These are phyloP conservation scores for Botrytis galanthina DNA, from an alignment of 2,329 filamentous ascomycete genomes.

Conservation along the genomic window DNA sequence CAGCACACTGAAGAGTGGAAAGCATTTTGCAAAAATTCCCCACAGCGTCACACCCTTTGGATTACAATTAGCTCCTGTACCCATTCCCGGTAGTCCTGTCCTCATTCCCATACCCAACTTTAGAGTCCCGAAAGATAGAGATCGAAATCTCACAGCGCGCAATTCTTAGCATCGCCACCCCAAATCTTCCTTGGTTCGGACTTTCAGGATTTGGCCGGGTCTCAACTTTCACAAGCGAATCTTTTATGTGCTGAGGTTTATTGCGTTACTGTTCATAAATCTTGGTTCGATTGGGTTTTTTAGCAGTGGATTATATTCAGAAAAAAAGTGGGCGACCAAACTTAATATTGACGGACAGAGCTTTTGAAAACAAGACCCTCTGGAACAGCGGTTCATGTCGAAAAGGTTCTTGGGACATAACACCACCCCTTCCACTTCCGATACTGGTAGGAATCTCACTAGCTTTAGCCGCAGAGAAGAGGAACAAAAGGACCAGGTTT, in stretches of 20 bases:
- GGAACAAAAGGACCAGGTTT: conserved; percentile 34
- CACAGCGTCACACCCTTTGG: conserved; percentile 15
- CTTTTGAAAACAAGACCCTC: conserved; percentile 2
- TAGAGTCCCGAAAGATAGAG: conserved; percentile 14
- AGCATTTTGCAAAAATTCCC: conserved; percentile 1
- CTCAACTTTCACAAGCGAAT: conserved; percentile 11
- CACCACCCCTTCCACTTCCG: conserved; percentile 8
- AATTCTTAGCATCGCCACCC: conserved; percentile 16
- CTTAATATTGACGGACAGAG: neutral
- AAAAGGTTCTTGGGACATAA: conserved; percentile 30
- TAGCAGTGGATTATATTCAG: neutral
- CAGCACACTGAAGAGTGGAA: conserved; percentile 4
- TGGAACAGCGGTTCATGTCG: conserved; percentile 31
- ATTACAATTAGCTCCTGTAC: conserved; percentile 1
- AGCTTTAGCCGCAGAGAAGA: conserved; percentile 21
- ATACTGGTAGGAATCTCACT: conserved; percentile 15
- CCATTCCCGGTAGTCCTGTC: conserved; percentile 6
- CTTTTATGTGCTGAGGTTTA: neutral
- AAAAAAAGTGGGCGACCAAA: neutral
- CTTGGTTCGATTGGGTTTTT: neutral
- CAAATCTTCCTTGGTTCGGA: conserved; percentile 16
- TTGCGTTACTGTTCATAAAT: conserved; percentile 1
- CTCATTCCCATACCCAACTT: conserved; percentile 13
- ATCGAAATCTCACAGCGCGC: conserved; percentile 7
- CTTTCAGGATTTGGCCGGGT: conserved; percentile 14